These are phyloP conservation scores for Boletus rex-veris DNA, from an alignment of 768 basidiomycete species.

Conservation along the genomic window DNA sequence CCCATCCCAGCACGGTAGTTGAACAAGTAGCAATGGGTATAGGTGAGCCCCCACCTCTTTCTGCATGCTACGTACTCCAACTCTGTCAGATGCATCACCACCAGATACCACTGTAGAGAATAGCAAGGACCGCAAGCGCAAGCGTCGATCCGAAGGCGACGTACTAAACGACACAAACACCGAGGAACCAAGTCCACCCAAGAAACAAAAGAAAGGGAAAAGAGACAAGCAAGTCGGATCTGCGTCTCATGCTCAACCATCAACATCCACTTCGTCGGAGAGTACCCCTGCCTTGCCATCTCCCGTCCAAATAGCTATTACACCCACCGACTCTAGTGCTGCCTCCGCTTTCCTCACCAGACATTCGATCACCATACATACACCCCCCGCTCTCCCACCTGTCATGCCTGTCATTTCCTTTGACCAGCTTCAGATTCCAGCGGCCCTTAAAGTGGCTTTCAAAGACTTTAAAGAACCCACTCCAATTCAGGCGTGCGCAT, in stretches of 20 bases:
- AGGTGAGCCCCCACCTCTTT: neutral
- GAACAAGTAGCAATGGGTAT: neutral
- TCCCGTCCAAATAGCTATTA: constrained; percentile 13
- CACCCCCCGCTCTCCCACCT: constrained; percentile 41
- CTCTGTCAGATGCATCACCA: neutral
- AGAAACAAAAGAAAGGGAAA: constrained; percentile 29
- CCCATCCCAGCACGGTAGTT: neutral
- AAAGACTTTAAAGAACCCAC: constrained; percentile 80
- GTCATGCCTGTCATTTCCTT: constrained; percentile 74
- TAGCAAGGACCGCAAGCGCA: constrained; percentile 27
- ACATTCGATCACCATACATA: constrained; percentile 72
- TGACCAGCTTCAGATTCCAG: constrained; percentile 64
- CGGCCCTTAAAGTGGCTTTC: constrained; percentile 59
- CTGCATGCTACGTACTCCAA: neutral
- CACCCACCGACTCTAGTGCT: constrained; percentile 31
- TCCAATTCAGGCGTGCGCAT: constrained; percentile 93
- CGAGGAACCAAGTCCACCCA: constrained; percentile 11
- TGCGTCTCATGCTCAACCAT: neutral
- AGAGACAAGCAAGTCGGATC: constrained; percentile 7
- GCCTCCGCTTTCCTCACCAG: constrained; percentile 62
- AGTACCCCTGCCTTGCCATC: constrained; percentile 17
- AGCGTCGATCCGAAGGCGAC: neutral
- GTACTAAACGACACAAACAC: neutral
- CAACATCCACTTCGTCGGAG: constrained; percentile 1
- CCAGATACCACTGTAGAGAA: constrained; percentile 7